Evolutionary conservation across 192 early-diverging fungal genomes (phyloP).

Genomic region (Linderina pennispora): DNA sequence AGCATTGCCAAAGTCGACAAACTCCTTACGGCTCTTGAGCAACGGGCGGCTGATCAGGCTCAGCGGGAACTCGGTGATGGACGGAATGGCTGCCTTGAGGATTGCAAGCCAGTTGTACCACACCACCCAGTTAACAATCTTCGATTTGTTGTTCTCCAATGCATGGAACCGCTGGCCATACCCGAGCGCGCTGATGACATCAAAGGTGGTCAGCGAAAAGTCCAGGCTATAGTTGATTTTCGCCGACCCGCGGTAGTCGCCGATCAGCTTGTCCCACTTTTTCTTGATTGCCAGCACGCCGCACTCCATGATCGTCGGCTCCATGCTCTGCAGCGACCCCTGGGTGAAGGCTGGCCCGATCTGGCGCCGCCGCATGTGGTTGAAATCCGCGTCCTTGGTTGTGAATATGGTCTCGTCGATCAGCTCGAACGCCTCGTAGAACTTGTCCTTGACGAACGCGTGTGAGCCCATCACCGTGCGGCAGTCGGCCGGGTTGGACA

Average conservation of each 20-base stretch:
- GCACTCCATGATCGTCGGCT: conserved; percentile 23
- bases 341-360: conserved; percentile 24
- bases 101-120: conserved; percentile 7
- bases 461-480: conserved; percentile 14
- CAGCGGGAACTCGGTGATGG: conserved; percentile 6
- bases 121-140: conserved; percentile 16
- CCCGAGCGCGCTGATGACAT: conserved; percentile 20
- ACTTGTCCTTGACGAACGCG: conserved; percentile 16
- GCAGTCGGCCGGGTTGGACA: conserved; percentile 20
- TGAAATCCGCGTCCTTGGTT: conserved; percentile 14
- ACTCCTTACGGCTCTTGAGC: conserved; percentile 13
- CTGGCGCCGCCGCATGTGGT: conserved; percentile 11
- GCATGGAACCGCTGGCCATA: conserved; percentile 32
- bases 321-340: conserved; percentile 9
- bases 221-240: conserved; percentile 17
- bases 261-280: conserved; percentile 17
- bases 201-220: conserved; percentile 19
- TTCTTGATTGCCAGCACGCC: conserved; percentile 13
- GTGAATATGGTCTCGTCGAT: conserved; percentile 17
- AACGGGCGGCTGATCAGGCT: conserved; percentile 2
- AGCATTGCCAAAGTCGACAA: conserved; percentile 9
- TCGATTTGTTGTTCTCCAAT: conserved; percentile 7
- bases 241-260: background rate
- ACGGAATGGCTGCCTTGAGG: background rate
- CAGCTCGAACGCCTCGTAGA: conserved; percentile 17